A percentile compares a stretch with the other conserved stretches of the same genome.
phyloP scores from a whole-genome alignment of 2,329 filamentous ascomycete genomes.

The Colletotrichum horii region DNA sequence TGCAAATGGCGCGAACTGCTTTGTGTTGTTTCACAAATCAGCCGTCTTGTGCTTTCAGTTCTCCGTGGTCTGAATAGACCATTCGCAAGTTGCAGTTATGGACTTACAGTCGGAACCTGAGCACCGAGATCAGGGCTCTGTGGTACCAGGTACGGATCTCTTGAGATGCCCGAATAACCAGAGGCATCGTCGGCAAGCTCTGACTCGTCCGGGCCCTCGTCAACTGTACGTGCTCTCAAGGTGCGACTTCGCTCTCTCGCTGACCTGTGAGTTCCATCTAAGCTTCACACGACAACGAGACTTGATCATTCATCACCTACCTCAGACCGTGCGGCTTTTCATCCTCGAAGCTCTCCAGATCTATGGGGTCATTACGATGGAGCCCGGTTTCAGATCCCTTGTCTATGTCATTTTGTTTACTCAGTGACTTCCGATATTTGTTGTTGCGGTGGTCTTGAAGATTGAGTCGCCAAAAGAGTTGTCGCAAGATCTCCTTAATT shows the following conservation, averaged over 20 bases:
- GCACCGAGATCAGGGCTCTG: not conserved
- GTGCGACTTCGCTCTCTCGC: not conserved
- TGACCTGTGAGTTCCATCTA: fast-evolving
- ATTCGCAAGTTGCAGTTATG: not conserved
- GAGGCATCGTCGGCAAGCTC: not conserved
- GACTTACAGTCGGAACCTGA: not conserved
- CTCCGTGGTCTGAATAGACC: fast-evolving
- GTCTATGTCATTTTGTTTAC: fast-evolving
- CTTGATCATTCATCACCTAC: not conserved
- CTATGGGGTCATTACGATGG: not conserved
- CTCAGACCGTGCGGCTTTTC: fast-evolving
- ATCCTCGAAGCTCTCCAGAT: not conserved
- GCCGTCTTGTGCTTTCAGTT: not conserved
- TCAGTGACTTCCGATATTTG: not conserved
- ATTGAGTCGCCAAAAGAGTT: not conserved
- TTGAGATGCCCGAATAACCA: not conserved
- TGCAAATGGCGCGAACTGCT: not conserved
- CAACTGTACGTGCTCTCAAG: not conserved
- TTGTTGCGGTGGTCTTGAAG: not conserved
- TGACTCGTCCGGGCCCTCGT: fast-evolving
- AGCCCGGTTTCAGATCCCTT: not conserved
- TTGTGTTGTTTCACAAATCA: not conserved
- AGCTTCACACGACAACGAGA: not conserved
- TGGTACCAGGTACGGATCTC: not conserved
- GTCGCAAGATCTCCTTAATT: not conserved